Evolutionary conservation across 75 land plant species (phyloP).

Genomic region (Selaginella tamariscina): DNA sequence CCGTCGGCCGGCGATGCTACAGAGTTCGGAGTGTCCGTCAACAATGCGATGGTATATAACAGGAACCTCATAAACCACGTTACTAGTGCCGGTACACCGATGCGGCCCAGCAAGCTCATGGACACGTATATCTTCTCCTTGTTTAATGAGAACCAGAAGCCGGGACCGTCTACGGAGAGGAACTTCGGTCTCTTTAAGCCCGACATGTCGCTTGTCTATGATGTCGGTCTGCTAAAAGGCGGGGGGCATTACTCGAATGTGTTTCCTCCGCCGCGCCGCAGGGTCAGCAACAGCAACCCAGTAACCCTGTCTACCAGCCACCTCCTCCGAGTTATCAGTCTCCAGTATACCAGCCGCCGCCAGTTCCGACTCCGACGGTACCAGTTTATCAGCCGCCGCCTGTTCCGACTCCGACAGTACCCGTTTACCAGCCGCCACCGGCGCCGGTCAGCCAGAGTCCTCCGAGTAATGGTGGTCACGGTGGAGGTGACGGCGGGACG

Average conservation of each 20-base stretch:
- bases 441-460: not conserved
- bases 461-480: not conserved
- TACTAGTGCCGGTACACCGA: slow-evolving; percentile 20
- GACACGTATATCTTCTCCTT: slow-evolving; percentile 26
- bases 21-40: not conserved
- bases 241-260: not conserved
- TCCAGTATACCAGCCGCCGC: not conserved
- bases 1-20: not conserved
- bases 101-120: slow-evolving; percentile 21
- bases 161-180: slow-evolving; percentile 17
- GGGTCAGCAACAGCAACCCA: too few species aligned
- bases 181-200: slow-evolving; percentile 58
- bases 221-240: slow-evolving; percentile 23
- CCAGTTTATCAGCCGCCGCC: not conserved
- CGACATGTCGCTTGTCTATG: slow-evolving; percentile 53
- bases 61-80: not conserved
- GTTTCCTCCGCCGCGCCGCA: not conserved
- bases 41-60: not conserved
- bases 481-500: slow-evolving; percentile 43
- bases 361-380: not conserved
- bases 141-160: slow-evolving; percentile 33
- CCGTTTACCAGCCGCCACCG: not conserved
- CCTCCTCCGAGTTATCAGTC: not conserved
- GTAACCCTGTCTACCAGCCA: too few species aligned
- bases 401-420: not conserved